Percentiles rank a stretch among this genome's conserved stretches.
phyloP scores from a whole-genome alignment of 2,329 filamentous ascomycete species.

The Phialemoniopsis sp. region DNA sequence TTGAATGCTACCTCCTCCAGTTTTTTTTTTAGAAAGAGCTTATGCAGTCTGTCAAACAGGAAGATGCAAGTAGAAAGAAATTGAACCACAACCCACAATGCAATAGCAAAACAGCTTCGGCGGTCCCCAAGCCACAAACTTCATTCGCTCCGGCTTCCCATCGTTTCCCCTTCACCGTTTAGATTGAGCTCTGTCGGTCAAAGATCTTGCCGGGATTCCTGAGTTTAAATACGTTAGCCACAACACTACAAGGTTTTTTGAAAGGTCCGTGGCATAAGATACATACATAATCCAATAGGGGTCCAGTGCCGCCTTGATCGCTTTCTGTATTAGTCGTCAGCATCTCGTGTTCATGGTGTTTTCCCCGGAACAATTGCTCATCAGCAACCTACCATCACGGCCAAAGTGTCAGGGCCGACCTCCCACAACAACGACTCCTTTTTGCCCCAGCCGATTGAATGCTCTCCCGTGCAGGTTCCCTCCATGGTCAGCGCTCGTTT shows the following conservation, averaged over 20 bases:
- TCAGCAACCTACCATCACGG: slow-evolving; percentile 57
- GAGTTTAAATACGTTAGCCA: slow-evolving; percentile 5
- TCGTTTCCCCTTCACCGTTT: not conserved
- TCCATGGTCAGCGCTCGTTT: slow-evolving; percentile 90
- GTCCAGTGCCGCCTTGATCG: slow-evolving; percentile 78
- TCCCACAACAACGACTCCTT: slow-evolving; percentile 76
- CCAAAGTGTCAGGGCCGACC: slow-evolving; percentile 74
- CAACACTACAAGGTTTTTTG: not conserved
- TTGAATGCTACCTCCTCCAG: too few relatives aligned
- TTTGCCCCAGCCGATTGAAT: slow-evolving; percentile 82
- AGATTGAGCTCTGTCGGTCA: slow-evolving; percentile 42
- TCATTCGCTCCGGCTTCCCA: too few relatives aligned
- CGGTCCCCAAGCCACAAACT: too few relatives aligned
- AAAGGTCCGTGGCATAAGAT: not conserved
- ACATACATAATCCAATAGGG: slow-evolving; percentile 72
- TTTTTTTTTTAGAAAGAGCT: too few relatives aligned
- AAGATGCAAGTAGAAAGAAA: too few relatives aligned
- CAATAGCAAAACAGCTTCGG: too few relatives aligned
- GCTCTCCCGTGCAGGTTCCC: slow-evolving; percentile 86
- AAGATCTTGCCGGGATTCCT: slow-evolving; percentile 87
- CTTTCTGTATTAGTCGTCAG: slow-evolving; percentile 33
- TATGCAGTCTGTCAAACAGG: too few relatives aligned
- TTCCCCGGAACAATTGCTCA: not conserved
- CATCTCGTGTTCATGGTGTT: too few relatives aligned
- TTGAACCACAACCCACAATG: too few relatives aligned